Evolutionary conservation across 2,329 filamentous ascomycete genomes (phyloP), one percentile per base, ranked within the genome.

Genomic region (Lasiodiplodia hormozganensis): DNA sequence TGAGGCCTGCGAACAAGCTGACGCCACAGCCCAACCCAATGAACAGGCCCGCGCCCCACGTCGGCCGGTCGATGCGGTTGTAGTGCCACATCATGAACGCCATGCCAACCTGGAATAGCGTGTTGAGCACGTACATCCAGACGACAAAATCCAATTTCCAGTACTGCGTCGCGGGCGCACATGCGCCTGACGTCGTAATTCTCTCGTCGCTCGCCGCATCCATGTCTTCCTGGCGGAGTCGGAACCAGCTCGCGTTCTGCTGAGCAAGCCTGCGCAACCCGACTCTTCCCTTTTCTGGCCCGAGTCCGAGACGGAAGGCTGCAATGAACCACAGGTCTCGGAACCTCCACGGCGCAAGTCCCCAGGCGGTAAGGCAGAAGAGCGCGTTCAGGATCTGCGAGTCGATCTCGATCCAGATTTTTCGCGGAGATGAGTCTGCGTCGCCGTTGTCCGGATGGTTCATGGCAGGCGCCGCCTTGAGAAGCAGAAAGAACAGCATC

Each of bases 341-440:
- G 38, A 60, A 47, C 38, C 93, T 87, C 93, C 93, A 97, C 0
- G 93, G 93, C 0, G 92, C 90, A 12, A 96, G 84, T 0, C 93
- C 93, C 72, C 96, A 95, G 0, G 90, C 93, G 1, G 92, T 95
- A 8, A 96, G 89, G 79, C 92, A 96, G 84, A 97, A 97, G 1
- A 97, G 86, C 0, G 86, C 91, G 74, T 94, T 96, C 21, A 95
- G 81, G 69, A 96, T 91, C 76, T 96, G 93, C 1, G 90, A 92
- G 77, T 94, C 91, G 74, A 88, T 90, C 79, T 97, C 93, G 72
- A 97, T 88, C 93, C 94, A 97, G 69, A 89, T 60, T 14, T 60
- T 60, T 3, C 57, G 36, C 38, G 57, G 57, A 12, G 57, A 60
- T 6, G 57, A 47, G 57, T 60, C 57, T 14, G 57, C 57, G n/a